A percentile compares a stretch with the other conserved stretches of the same genome.
These are phyloP conservation scores for Ustulina deusta DNA, from an alignment of 2,329 filamentous ascomycete genomes.

Conservation along the genomic window DNA sequence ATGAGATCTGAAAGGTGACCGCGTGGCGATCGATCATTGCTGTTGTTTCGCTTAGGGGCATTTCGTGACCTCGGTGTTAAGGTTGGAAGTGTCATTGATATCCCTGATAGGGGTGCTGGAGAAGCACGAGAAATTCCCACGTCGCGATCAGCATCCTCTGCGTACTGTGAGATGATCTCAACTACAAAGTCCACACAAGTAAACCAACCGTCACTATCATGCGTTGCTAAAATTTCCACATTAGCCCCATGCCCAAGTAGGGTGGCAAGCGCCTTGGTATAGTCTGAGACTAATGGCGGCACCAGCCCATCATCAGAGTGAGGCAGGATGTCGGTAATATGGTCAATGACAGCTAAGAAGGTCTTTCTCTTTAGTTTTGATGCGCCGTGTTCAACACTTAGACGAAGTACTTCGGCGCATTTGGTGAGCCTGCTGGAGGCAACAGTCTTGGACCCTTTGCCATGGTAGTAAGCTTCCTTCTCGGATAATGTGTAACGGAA, in stretches of 20 bases:
- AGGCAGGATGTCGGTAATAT: constrained; percentile 81
- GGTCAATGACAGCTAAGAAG: constrained; percentile 80
- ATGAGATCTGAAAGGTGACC: constrained; percentile 67
- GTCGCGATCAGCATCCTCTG: constrained; percentile 57
- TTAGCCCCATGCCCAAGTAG: constrained; percentile 80
- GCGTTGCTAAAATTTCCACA: constrained; percentile 78
- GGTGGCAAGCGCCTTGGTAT: constrained; percentile 78
- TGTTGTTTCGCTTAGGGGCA: constrained; percentile 41
- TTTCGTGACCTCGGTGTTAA: constrained; percentile 51
- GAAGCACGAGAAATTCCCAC: constrained; percentile 58
- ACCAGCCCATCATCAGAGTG: constrained; percentile 72
- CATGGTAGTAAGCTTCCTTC: constrained; percentile 71
- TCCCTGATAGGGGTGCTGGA: constrained; percentile 57
- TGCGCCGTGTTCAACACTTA: constrained; percentile 76
- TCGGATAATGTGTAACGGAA: constrained; percentile 78
- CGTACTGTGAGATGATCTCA: constrained; percentile 67
- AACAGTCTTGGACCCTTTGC: constrained; percentile 55
- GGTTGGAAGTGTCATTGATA: constrained; percentile 46
- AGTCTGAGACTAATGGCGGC: constrained; percentile 78
- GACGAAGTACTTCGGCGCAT: constrained; percentile 78
- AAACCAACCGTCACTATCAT: constrained; percentile 72
- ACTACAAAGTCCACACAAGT: constrained; percentile 77
- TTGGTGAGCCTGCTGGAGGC: constrained; percentile 69
- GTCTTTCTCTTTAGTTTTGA: constrained; percentile 79
- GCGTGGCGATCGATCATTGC: constrained; percentile 48